Evolutionary conservation across 345 rosid genomes (phyloP), one percentile per base, ranked within the genome.

Genomic region (Eucalyptus polybractea): DNA sequence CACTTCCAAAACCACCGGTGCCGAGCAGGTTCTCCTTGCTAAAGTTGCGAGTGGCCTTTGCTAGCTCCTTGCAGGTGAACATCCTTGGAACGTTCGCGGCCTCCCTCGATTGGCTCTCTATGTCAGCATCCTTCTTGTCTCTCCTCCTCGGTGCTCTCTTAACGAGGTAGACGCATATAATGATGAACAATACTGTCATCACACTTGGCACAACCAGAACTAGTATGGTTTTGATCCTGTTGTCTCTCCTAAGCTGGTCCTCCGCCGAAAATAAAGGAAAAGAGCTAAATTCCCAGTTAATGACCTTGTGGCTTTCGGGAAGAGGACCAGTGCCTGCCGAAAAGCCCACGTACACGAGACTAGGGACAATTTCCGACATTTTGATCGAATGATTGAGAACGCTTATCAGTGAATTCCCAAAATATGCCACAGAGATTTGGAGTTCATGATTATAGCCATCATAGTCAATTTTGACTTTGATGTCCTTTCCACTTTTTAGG

Each of bases 1-100:
- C 94, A 24, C 92, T 93, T 51, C 94, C 93, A 51, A 92, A 93
- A 3, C 92, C 94, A 8, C 95, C 94, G 3, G 88, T 88, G 12
- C 94, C 95, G 14, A 93, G 85, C 87, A 92, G 45, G 89, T 93
- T 94, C 50, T 89, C 95, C 58, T 90, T 89, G 88, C 91, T 89
- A 76, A 93, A 92, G 65, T 92, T 92, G 42, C 40, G 83, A 53
- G 94, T 91, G 44, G 95, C 92, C 89, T 92, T 93, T 10, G 87
- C 89, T 13, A 93, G 91, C 56, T 91, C 90, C 90, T 90, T 93
- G 90, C 87, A 89, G 37, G 92, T 88, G 45, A 88, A 92, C 88
- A 90, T 88, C 81, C 88, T 86, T 4, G 95, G 92, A 10, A 89
- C 87, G 37, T 92, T 93, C 9, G 95, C 94, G 1, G 93, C 94